Evolutionary conservation across 75 land plant genomes (phyloP).

Genomic region (Selaginella tamariscina): DNA sequence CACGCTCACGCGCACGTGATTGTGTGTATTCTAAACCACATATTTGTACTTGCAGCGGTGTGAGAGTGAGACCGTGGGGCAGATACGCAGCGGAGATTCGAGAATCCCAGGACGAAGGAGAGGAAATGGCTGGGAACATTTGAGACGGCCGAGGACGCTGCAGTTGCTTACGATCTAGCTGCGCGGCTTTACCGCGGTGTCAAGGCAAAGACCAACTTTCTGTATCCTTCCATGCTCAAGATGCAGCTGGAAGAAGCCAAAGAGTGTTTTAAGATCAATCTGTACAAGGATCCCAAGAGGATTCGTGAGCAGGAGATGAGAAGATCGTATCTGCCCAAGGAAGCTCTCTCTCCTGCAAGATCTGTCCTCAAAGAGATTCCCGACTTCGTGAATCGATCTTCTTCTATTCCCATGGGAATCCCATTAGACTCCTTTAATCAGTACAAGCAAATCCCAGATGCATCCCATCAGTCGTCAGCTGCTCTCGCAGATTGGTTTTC

Average conservation of each 20-base stretch:
- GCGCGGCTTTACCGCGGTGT: constrained; percentile 27
- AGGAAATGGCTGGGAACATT: constrained; percentile 32
- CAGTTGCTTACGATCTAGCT: constrained; percentile 30
- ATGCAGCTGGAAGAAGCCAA: not conserved
- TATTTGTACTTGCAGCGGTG: too few relatives aligned
- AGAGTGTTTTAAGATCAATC: constrained; percentile 1
- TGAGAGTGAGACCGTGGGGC: constrained; percentile 35
- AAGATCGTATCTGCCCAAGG: not conserved
- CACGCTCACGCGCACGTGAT: too few relatives aligned
- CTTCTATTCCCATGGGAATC: too few relatives aligned
- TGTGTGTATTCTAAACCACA: too few relatives aligned
- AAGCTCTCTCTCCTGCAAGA: too few relatives aligned
- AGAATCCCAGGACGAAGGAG: constrained; percentile 35
- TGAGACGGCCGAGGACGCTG: constrained; percentile 37
- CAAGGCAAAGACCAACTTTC: constrained; percentile 32
- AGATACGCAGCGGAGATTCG: constrained; percentile 34
- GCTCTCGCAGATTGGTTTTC: too few relatives aligned
- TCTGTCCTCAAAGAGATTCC: too few relatives aligned
- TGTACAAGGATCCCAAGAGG: constrained; percentile 12
- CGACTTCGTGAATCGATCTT: too few relatives aligned
- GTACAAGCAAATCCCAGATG: too few relatives aligned
- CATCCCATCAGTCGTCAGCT: too few relatives aligned
- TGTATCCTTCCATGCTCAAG: not conserved
- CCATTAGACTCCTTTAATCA: too few relatives aligned
- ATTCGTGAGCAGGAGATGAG: not conserved